Conservation (phyloP, 2,329 filamentous ascomycete genomes). For the Blastomyces silverae region DNA sequence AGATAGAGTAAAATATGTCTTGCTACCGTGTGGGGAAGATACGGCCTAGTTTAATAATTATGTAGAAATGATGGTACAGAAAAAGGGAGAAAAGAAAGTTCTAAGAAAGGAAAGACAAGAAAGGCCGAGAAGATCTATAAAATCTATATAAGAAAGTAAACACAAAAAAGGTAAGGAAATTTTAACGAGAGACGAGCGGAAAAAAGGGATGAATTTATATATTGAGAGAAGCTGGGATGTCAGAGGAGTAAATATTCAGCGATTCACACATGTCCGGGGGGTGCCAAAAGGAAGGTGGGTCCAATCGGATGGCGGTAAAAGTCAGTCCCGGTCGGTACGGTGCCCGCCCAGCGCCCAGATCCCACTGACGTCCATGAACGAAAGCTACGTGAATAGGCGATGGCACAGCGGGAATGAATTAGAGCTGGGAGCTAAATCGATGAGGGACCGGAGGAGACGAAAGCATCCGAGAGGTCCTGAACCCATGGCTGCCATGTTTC, state of each 20-base stretch:
- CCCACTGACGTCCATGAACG: background rate
- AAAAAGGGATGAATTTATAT: background rate
- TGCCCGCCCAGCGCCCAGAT: background rate
- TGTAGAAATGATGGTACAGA: no score
- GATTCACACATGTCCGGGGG: background rate
- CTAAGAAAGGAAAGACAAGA: background rate
- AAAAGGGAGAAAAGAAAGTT: background rate
- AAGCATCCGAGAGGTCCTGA: background rate
- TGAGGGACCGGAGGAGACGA: no score
- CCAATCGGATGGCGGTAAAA: conserved; percentile 4
- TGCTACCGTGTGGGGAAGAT: background rate
- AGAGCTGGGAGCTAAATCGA: no score
- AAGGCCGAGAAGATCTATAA: background rate
- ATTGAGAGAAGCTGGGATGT: no score
- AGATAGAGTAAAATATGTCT: no score
- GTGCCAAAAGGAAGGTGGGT: background rate
- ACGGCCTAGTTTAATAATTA: no score
- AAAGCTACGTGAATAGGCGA: background rate
- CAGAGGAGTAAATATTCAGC: background rate
- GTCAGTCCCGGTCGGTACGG: background rate
- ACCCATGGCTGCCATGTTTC: background rate
- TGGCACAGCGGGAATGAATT: background rate
- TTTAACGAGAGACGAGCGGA: background rate
- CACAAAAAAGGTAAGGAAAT: background rate
- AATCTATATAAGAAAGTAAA: background rate